Percentiles rank a stretch among this genome's conserved stretches.
Conservation (phyloP, 371 early-diverging fungal genomes). For the Mortierella sp. region DNA sequence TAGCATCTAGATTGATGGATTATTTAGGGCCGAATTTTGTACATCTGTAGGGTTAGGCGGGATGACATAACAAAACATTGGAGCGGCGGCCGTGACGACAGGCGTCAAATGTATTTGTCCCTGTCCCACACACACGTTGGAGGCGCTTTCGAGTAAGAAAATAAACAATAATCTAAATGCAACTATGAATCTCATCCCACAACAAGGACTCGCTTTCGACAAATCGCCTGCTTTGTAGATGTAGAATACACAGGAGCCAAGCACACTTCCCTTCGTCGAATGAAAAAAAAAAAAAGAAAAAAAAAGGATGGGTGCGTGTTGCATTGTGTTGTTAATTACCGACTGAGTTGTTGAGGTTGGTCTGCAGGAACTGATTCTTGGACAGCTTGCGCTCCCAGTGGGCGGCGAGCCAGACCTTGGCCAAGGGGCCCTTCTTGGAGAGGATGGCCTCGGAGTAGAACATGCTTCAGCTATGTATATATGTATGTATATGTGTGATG, state of each 20-base stretch:
- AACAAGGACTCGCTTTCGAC: not conserved
- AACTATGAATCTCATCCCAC: not conserved
- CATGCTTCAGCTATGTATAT: slow-evolving; percentile 60
- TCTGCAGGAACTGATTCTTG: slow-evolving; percentile 93
- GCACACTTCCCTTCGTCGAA: not conserved
- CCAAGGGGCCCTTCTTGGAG: slow-evolving; percentile 92
- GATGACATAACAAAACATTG: not conserved
- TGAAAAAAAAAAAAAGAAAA: not conserved
- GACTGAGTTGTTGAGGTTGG: slow-evolving; percentile 89
- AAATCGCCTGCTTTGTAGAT: not conserved
- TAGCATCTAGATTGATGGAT: slow-evolving; percentile 72
- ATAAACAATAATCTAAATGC: not conserved
- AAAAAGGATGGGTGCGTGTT: not conserved
- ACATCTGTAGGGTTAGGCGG: not conserved
- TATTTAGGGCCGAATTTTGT: not conserved
- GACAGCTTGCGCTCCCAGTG: slow-evolving; percentile 98
- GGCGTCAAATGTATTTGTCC: slow-evolving; percentile 8
- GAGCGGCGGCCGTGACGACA: not conserved
- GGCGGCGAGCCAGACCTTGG: slow-evolving; percentile 98
- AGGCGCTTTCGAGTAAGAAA: not conserved
- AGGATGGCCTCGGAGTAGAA: slow-evolving; percentile 86
- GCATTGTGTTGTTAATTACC: slow-evolving; percentile 64
- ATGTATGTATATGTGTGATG: not conserved
- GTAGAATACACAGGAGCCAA: not conserved
- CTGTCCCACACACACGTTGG: not conserved